Evolutionary conservation across 768 basidiomycete species (phyloP).

Genomic region (Amanita pseudoporphyria): DNA sequence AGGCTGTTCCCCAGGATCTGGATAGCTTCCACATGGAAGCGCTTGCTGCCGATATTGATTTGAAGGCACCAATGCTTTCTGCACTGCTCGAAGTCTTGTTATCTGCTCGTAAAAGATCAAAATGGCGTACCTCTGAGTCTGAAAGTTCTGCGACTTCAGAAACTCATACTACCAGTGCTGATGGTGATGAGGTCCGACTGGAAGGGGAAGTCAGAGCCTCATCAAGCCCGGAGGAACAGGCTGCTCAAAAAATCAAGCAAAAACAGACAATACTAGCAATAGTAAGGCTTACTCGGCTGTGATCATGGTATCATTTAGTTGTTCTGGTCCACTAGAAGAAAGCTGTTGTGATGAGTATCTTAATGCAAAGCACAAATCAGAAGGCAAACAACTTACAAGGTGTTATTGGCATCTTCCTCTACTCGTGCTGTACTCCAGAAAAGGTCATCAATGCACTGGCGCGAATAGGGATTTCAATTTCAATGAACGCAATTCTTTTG

Average conservation of each 20-base stretch:
- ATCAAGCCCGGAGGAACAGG: not conserved
- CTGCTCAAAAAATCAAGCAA: not conserved
- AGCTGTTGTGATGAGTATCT: too few species aligned
- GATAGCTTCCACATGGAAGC: too few species aligned
- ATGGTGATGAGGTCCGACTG: too few species aligned
- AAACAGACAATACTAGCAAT: not conserved
- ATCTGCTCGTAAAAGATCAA: too few species aligned
- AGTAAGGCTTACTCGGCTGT: not conserved
- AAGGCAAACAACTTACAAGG: conserved; percentile 11
- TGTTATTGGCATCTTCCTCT: not conserved
- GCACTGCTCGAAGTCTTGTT: too few species aligned
- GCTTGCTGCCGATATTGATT: too few species aligned
- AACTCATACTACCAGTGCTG: too few species aligned
- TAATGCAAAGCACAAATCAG: conserved; percentile 18
- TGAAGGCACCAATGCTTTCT: too few species aligned
- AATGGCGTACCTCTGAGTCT: too few species aligned
- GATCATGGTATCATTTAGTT: not conserved
- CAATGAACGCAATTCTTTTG: conserved; percentile 10
- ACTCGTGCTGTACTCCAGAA: conserved; percentile 13
- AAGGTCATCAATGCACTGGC: conserved; percentile 18
- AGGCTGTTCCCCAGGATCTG: too few species aligned
- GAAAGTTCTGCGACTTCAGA: too few species aligned
- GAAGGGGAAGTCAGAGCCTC: not conserved
- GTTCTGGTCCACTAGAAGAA: conserved; percentile 12
- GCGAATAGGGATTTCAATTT: conserved; percentile 19